These are phyloP conservation scores for Bacterosira constricta DNA, from an alignment of 108 stramenopile genomes.

Conservation along the genomic window DNA sequence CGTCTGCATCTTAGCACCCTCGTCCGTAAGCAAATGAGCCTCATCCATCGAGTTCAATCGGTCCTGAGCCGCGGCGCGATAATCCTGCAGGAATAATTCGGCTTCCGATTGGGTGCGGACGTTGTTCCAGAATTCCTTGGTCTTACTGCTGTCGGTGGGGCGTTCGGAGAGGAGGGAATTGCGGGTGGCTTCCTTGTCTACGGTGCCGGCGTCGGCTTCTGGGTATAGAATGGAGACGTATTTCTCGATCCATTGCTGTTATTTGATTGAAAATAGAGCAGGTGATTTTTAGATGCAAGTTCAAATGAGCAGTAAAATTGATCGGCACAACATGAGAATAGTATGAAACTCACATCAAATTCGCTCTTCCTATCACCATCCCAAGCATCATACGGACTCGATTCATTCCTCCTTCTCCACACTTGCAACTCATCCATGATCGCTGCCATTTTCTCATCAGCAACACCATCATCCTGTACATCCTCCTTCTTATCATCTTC, in stretches of 20 bases:
- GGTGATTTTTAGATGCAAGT: neutral
- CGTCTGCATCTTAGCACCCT: slow-evolving; percentile 17
- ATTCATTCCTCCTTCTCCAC: slow-evolving; percentile 65
- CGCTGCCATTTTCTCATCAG: slow-evolving; percentile 33
- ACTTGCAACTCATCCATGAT: slow-evolving; percentile 75
- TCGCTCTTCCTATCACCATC: slow-evolving; percentile 53
- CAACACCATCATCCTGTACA: slow-evolving; percentile 19
- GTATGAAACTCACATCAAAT: slow-evolving; percentile 63
- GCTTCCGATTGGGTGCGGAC: slow-evolving; percentile 68
- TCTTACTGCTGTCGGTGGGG: slow-evolving; percentile 54
- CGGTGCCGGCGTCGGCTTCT: slow-evolving; percentile 45
- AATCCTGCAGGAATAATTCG: slow-evolving; percentile 61
- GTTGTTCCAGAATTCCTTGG: slow-evolving; percentile 72
- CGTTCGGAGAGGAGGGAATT: slow-evolving; percentile 65
- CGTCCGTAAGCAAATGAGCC: slow-evolving; percentile 11
- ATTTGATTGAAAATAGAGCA: neutral
- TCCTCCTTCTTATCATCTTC: slow-evolving; percentile 39
- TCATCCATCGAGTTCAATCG: slow-evolving; percentile 32
- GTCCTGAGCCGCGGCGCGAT: slow-evolving; percentile 28
- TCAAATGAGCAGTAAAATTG: neutral
- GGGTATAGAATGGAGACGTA: slow-evolving; percentile 62
- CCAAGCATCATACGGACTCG: slow-evolving; percentile 71
- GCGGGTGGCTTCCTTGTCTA: slow-evolving; percentile 81
- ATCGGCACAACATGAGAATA: neutral
- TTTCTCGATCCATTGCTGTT: slow-evolving; percentile 67